These are phyloP conservation scores for Hibiscus mutabilis DNA, from an alignment of 345 rosid genomes.

Conservation along the genomic window DNA sequence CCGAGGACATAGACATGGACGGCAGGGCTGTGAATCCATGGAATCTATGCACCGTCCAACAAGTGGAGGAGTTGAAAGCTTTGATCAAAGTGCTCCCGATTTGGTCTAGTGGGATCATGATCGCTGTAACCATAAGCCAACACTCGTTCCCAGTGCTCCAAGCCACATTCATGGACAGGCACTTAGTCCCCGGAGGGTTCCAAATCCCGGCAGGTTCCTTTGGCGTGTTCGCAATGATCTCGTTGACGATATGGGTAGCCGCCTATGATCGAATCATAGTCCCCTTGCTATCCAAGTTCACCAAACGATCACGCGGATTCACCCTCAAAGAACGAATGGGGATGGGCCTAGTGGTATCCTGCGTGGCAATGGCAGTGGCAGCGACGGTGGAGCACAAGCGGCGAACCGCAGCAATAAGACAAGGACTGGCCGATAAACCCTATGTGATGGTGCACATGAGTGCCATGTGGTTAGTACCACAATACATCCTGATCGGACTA, in stretches of 20 bases:
- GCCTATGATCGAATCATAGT: constrained; percentile 36
- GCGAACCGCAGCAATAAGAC: constrained; percentile 17
- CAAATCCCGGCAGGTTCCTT: constrained; percentile 40
- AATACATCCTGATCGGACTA: constrained; percentile 34
- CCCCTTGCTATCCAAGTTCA: constrained; percentile 24
- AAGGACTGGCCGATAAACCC: constrained; percentile 21
- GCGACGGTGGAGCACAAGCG: constrained; percentile 36
- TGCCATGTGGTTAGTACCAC: constrained; percentile 41
- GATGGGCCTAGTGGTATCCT: constrained; percentile 29
- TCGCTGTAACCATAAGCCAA: constrained; percentile 40
- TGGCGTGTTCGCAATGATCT: constrained; percentile 24
- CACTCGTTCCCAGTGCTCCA: constrained; percentile 38
- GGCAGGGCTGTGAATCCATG: constrained; percentile 33
- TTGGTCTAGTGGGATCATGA: constrained; percentile 43
- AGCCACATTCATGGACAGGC: constrained; percentile 40
- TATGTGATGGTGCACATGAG: constrained; percentile 23
- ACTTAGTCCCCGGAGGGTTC: constrained; percentile 13
- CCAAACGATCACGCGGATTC: constrained; percentile 27
- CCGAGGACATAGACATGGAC: constrained; percentile 27
- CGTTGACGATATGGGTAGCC: constrained; percentile 39
- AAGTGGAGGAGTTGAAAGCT: constrained; percentile 56
- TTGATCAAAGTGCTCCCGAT: constrained; percentile 44
- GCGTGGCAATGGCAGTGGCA: constrained; percentile 26
- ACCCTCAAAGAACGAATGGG: constrained; percentile 42
- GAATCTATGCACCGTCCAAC: constrained; percentile 40